Evolutionary conservation across 208 protist genomes (phyloP).

Genomic region (Vickermania spadyakhi): DNA sequence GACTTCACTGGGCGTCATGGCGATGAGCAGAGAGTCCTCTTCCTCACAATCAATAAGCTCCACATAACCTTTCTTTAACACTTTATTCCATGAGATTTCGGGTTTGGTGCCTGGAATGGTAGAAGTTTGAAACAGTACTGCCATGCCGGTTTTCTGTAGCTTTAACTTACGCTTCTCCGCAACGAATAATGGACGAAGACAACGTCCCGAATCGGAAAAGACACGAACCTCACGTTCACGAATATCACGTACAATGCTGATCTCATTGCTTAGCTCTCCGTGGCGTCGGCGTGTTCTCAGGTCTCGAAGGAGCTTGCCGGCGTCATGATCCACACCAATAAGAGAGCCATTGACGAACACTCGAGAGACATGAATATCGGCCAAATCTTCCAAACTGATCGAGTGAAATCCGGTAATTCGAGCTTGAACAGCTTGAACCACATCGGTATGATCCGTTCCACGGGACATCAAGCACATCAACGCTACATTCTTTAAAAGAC

Average conservation of each 20-base stretch:
- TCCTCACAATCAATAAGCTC: slow-evolving; percentile 37
- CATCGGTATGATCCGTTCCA: slow-evolving; percentile 21
- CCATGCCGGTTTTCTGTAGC: slow-evolving; percentile 17
- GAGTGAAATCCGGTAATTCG: slow-evolving; percentile 60
- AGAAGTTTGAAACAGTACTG: slow-evolving; percentile 19
- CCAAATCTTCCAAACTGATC: slow-evolving; percentile 10
- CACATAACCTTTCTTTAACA: slow-evolving; percentile 22
- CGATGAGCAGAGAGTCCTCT: slow-evolving; percentile 31
- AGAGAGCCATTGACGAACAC: slow-evolving; percentile 38
- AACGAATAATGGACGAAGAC: slow-evolving; percentile 29
- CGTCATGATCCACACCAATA: slow-evolving; percentile 26
- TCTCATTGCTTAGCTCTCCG: slow-evolving; percentile 26
- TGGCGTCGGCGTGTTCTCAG: slow-evolving; percentile 19
- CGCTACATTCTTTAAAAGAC: slow-evolving; percentile 96
- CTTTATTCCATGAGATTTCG: slow-evolving; percentile 23
- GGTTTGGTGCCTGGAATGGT: slow-evolving; percentile 11
- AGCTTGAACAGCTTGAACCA: slow-evolving; percentile 16
- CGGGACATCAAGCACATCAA: slow-evolving; percentile 74
- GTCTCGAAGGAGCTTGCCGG: slow-evolving; percentile 19
- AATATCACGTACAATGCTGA: slow-evolving; percentile 23
- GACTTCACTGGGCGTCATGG: slow-evolving; percentile 9
- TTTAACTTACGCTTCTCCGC: slow-evolving; percentile 20
- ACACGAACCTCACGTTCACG: slow-evolving; percentile 34
- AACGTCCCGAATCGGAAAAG: slow-evolving; percentile 23
- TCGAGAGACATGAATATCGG: slow-evolving; percentile 19